Conservation (phyloP, 768 basidiomycete genomes). For the Termitomyces bulborhizus region DNA sequence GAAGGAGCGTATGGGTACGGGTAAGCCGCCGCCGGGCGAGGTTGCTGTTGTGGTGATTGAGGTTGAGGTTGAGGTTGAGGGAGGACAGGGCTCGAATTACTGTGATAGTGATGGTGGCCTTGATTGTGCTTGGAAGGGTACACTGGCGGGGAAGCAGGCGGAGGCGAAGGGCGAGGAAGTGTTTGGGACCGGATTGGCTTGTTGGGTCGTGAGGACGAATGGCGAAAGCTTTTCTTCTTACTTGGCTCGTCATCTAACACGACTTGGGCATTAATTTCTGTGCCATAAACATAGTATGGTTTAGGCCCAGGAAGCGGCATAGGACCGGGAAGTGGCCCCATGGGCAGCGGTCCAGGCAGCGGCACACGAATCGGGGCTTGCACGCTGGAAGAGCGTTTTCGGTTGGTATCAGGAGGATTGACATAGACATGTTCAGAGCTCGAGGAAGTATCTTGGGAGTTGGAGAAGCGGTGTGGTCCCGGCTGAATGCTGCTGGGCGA, state of each 20-base stretch:
- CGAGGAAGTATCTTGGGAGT: conserved; percentile 4
- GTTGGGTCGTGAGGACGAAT: not conserved
- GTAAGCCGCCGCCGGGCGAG: not conserved
- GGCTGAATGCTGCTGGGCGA: not conserved
- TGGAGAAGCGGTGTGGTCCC: not conserved
- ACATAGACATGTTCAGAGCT: not conserved
- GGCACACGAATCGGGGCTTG: conserved; percentile 1
- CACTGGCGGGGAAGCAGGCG: not conserved
- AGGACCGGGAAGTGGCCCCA: not conserved
- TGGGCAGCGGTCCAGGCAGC: not conserved
- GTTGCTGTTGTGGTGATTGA: not conserved
- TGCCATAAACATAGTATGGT: not conserved
- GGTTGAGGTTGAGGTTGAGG: not conserved
- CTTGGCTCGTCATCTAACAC: not conserved
- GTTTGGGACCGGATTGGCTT: conserved; percentile 2
- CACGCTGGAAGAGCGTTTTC: conserved; percentile 1
- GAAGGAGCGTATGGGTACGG: not conserved
- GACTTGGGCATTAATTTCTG: not conserved
- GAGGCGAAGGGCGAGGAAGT: not conserved
- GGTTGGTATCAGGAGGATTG: not conserved
- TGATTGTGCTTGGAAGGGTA: not conserved
- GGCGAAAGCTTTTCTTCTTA: not conserved
- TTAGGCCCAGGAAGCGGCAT: conserved; percentile 1
- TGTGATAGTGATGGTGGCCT: not conserved
- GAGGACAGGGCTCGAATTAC: not conserved